These are phyloP conservation scores for Talaromyces sp. DNA, from an alignment of 2,329 filamentous ascomycete genomes.

Conservation along the genomic window DNA sequence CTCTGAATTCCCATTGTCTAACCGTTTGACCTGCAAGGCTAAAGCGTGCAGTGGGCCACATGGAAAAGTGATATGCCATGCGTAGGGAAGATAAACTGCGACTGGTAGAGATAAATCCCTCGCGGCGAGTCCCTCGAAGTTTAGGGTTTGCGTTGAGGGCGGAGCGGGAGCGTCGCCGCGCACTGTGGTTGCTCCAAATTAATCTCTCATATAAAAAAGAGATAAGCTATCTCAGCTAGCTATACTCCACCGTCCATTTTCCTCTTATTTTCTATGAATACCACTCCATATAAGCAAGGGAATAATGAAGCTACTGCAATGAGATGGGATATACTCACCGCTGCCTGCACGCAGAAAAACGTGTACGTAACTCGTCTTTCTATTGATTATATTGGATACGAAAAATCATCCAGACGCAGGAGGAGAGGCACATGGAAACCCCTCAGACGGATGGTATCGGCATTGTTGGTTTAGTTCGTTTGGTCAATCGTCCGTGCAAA, in stretches of 20 bases:
- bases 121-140: neutral
- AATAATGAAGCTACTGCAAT: neutral
- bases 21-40: neutral
- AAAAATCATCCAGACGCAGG: neutral
- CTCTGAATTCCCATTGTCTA: neutral
- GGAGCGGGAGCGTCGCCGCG: neutral
- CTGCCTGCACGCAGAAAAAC: neutral
- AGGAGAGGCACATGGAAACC: neutral
- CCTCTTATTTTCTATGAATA: neutral
- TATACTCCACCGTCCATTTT: neutral
- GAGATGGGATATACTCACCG: neutral
- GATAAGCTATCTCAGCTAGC: neutral
- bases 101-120: conserved; percentile 19
- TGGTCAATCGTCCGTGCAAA: neutral
- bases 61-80: conserved; percentile 3
- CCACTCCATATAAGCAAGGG: neutral
- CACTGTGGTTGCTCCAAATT: conserved; percentile 19
- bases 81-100: neutral
- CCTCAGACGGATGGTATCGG: neutral
- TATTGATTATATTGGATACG: neutral
- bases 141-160: neutral
- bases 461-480: neutral
- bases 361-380: neutral
- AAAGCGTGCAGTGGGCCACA: conserved; percentile 5
- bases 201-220: conserved; percentile 19